A percentile compares a stretch with the other conserved stretches of the same genome.
These are phyloP conservation scores for Microbotryomycetes sp. DNA, from an alignment of 1,284 basidiomycete species.

Conservation along the genomic window DNA sequence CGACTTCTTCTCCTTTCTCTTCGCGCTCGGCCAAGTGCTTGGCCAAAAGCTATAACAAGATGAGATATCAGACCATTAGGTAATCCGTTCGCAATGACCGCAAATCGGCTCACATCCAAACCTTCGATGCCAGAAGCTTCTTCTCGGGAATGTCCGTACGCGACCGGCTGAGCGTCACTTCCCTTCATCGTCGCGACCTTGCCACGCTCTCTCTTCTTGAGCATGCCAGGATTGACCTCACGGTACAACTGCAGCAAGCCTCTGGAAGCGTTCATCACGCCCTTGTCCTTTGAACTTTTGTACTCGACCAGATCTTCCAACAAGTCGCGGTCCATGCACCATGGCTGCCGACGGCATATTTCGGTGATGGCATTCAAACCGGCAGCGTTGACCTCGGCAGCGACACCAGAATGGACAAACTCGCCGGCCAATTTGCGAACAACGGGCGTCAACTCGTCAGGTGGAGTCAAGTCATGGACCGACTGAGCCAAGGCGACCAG, in stretches of 20 bases:
- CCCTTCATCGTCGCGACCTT: constrained; percentile 29
- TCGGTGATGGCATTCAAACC: constrained; percentile 93
- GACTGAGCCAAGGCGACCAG: constrained; percentile 92
- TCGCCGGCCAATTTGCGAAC: constrained; percentile 87
- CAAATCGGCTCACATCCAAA: constrained; percentile 64
- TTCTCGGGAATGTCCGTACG: constrained; percentile 72
- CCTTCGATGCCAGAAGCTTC: constrained; percentile 76
- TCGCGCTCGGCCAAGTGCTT: constrained; percentile 62
- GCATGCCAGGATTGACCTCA: constrained; percentile 88
- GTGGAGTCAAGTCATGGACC: constrained; percentile 90
- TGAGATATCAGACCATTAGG: background rate
- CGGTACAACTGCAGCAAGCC: constrained; percentile 87
- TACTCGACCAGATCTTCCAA: constrained; percentile 91
- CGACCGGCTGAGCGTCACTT: constrained; percentile 54
- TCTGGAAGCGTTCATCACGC: constrained; percentile 78
- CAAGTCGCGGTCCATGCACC: constrained; percentile 92
- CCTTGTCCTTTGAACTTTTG: constrained; percentile 89
- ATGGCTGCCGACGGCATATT: constrained; percentile 85
- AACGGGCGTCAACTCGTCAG: constrained; percentile 82
- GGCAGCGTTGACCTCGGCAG: constrained; percentile 83
- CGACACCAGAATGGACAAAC: constrained; percentile 96
- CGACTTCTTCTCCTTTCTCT: constrained; percentile 48
- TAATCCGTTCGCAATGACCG: too few relatives aligned
- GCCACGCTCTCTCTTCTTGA: constrained; percentile 77
- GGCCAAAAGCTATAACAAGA: constrained; percentile 61